These are phyloP conservation scores for Fusarium sp. DNA, from an alignment of 2,329 filamentous ascomycete genomes.

Conservation along the genomic window DNA sequence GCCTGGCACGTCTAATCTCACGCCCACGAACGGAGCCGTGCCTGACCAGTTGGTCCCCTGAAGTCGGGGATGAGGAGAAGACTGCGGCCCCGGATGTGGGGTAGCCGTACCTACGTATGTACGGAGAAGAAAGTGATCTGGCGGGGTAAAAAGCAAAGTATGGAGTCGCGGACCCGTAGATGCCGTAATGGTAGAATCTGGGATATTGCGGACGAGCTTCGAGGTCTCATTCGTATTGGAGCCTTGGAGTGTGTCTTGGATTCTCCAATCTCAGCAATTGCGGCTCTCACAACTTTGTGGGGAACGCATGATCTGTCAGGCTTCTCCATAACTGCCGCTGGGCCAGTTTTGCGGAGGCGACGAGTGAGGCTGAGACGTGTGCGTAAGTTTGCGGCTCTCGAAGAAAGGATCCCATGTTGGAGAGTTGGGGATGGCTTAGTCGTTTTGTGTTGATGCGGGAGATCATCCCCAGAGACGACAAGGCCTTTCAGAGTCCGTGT, in stretches of 20 bases:
- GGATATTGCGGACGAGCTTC: constrained; percentile 11
- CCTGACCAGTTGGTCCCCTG: constrained; percentile 33
- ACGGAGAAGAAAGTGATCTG: constrained; percentile 33
- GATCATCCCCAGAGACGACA: not conserved
- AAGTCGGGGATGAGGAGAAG: constrained; percentile 39
- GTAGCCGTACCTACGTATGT: constrained; percentile 30
- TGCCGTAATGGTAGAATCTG: constrained; percentile 14
- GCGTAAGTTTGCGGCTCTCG: constrained; percentile 16
- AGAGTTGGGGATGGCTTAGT: not conserved
- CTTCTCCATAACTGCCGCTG: constrained; percentile 25
- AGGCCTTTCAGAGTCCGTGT: not conserved
- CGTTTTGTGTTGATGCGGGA: not conserved
- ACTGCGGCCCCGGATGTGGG: constrained; percentile 45
- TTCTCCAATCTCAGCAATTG: constrained; percentile 44
- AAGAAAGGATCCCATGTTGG: constrained; percentile 11
- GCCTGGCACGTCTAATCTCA: constrained; percentile 29
- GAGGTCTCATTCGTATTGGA: constrained; percentile 12
- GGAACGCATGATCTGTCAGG: constrained; percentile 34
- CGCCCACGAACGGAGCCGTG: constrained; percentile 36
- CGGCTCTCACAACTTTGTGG: constrained; percentile 39
- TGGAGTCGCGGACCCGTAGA: constrained; percentile 41
- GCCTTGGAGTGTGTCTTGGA: not conserved
- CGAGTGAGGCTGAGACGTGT: constrained; percentile 20
- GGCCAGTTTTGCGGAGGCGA: constrained; percentile 4
- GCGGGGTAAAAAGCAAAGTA: constrained; percentile 41